Evolutionary conservation across 495 filamentous ascomycete species (phyloP).

Genomic region (Penicillium coffeae): DNA sequence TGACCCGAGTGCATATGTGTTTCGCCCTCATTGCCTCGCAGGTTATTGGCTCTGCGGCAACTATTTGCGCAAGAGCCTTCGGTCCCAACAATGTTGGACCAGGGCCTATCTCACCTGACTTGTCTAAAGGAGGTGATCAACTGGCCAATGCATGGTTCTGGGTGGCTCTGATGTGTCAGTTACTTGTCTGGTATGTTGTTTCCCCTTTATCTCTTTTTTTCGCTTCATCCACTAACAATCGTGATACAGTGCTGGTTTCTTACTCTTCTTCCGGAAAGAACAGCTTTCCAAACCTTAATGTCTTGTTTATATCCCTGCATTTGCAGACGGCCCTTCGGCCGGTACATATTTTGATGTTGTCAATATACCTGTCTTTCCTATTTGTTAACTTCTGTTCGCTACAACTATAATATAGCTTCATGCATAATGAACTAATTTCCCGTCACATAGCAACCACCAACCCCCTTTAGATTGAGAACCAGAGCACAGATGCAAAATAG

Average conservation of each 20-base stretch:
- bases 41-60: slow-evolving; percentile 48
- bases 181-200: slow-evolving; percentile 51
- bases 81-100: slow-evolving; percentile 45
- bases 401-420: too few species aligned
- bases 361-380: too few species aligned
- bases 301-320: neutral
- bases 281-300: slow-evolving; percentile 9
- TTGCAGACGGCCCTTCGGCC: too few species aligned
- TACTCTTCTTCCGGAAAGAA: slow-evolving; percentile 53
- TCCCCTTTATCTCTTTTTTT: neutral
- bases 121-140: slow-evolving; percentile 35
- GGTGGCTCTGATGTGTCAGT: slow-evolving; percentile 57
- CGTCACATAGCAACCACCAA: too few species aligned
- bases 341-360: too few species aligned
- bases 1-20: slow-evolving; percentile 46
- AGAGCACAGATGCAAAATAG: too few species aligned
- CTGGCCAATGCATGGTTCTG: slow-evolving; percentile 61
- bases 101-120: slow-evolving; percentile 41
- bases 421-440: too few species aligned
- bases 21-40: slow-evolving; percentile 49
- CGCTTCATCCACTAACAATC: slow-evolving; percentile 2
- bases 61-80: slow-evolving; percentile 44
- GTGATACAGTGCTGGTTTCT: slow-evolving; percentile 51
- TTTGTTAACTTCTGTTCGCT: too few species aligned
- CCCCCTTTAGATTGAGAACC: too few species aligned